phyloP scores from a whole-genome alignment of 2,329 filamentous ascomycete genomes.

The Fusarium marasasianum region DNA sequence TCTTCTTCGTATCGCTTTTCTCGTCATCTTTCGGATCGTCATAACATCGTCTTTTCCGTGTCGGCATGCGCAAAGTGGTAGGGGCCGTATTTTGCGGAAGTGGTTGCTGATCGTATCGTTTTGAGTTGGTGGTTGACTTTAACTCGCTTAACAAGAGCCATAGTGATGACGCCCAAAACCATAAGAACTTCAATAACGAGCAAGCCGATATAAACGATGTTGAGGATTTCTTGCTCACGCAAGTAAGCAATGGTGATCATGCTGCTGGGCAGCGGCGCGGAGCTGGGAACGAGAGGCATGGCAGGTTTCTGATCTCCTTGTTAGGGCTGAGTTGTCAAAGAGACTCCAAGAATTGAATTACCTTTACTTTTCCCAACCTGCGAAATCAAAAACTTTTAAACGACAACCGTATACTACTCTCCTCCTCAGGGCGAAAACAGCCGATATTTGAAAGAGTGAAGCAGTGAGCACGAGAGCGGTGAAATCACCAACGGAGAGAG shows the following conservation, averaged over 20 bases:
- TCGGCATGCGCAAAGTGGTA: conserved; percentile 14
- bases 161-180: conserved; percentile 52
- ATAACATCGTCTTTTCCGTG: conserved; percentile 21
- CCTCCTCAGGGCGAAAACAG: neutral
- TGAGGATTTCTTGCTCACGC: conserved; percentile 50
- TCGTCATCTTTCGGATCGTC: neutral
- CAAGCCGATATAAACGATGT: conserved; percentile 59
- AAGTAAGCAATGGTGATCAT: conserved; percentile 38
- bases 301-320: conserved; percentile 7
- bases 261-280: conserved; percentile 28
- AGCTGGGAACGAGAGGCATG: conserved; percentile 38
- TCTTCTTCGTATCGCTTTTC: neutral
- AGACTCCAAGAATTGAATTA: neutral
- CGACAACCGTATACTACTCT: neutral
- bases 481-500: conserved; percentile 7
- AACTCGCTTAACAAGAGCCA: conserved; percentile 44
- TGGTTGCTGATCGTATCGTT: conserved; percentile 8
- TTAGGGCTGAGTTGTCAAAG: conserved; percentile 1
- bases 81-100: conserved; percentile 7
- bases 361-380: neutral
- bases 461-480: conserved; percentile 21
- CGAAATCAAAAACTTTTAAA: neutral
- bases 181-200: conserved; percentile 56
- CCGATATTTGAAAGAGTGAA: conserved; percentile 3
- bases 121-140: conserved; percentile 28